Base-by-base conservation (phyloP, 2,329 filamentous ascomycete genomes). In the Amauroascus verrucosus region DNA sequence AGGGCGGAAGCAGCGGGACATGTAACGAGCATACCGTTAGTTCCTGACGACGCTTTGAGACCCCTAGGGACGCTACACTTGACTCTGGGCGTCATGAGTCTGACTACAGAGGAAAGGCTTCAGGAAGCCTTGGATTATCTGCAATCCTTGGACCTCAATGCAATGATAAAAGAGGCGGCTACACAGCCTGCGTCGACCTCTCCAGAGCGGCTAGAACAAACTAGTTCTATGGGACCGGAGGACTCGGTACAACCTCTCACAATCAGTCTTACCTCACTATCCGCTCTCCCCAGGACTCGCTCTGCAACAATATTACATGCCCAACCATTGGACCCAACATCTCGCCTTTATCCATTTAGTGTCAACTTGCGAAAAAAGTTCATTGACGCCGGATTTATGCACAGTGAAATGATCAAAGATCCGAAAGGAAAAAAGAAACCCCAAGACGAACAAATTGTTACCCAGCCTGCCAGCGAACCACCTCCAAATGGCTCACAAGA, bases 31-130 rank as follows among this genome's bases (percentile, higher is more conserved):
- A 72, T 56, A 24, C 59, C 64, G 1, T 72, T 73, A 5, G 70
- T 91, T 8, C 85, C 86, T 0, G 65, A 73, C 30, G 77, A 77
- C 52, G 88, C 88, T 1, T 72, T 95, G 48, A 76, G 89, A 26
- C 88, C 88, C 0, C 70, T 87, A 0, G 86, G 87, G 0, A 89
- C 88, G 1, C 69, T 96, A 46, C 91, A 97, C 68, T 73, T 95
- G 2, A 96, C 90, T 0, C 75, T 96, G 0, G 90, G 89, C 0
- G 86, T 94, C 1, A 90, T 96, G 85, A 84, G 79, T 58, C 77
- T 95, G 8, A 69, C 74, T 2, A 74, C 72, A 1, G 68, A 73
- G 2, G 73, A 77, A 44, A 67, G 70, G 1, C 57, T 84, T 1
- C 61, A 74, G 0, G 66, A 69, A 28, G 81, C 78, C 0, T 59